Conservation (phyloP, 305 asterid genomes). For the Fraxinus floribunda region DNA sequence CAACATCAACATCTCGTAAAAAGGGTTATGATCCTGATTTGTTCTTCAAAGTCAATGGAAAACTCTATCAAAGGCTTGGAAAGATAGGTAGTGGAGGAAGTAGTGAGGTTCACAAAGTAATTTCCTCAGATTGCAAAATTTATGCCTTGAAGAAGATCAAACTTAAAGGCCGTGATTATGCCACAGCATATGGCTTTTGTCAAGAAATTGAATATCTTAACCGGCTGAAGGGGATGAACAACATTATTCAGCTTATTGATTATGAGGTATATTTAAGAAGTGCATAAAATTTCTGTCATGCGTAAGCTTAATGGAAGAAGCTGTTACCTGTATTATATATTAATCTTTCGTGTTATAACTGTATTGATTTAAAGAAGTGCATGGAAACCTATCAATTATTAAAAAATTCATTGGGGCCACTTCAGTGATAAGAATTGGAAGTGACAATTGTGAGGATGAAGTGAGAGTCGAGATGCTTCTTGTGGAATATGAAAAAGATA, state of each 20-base stretch:
- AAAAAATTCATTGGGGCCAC: neutral
- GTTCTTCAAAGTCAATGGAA: slow-evolving; percentile 93
- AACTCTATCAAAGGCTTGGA: slow-evolving; percentile 94
- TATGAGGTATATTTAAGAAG: slow-evolving; percentile 61
- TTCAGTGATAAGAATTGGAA: neutral
- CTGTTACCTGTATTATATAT: neutral
- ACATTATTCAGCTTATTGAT: slow-evolving; percentile 93
- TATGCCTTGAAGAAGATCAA: slow-evolving; percentile 91
- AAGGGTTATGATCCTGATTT: slow-evolving; percentile 78
- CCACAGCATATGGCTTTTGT: slow-evolving; percentile 94
- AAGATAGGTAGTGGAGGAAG: slow-evolving; percentile 99
- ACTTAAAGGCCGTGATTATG: slow-evolving; percentile 97
- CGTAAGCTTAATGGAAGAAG: neutral
- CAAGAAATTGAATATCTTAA: slow-evolving; percentile 87
- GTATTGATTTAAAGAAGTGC: neutral
- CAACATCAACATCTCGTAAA: slow-evolving; percentile 69
- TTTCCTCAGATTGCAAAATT: slow-evolving; percentile 83
- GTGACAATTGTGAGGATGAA: neutral
- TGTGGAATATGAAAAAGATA: neutral
- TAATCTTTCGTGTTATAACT: neutral
- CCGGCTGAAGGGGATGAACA: slow-evolving; percentile 71
- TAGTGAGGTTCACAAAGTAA: slow-evolving; percentile 97
- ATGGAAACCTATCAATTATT: neutral
- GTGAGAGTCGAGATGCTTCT: neutral
- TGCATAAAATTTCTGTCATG: slow-evolving; percentile 10